Conservation (phyloP, 768 basidiomycete species). For the Trametes coccinea region DNA sequence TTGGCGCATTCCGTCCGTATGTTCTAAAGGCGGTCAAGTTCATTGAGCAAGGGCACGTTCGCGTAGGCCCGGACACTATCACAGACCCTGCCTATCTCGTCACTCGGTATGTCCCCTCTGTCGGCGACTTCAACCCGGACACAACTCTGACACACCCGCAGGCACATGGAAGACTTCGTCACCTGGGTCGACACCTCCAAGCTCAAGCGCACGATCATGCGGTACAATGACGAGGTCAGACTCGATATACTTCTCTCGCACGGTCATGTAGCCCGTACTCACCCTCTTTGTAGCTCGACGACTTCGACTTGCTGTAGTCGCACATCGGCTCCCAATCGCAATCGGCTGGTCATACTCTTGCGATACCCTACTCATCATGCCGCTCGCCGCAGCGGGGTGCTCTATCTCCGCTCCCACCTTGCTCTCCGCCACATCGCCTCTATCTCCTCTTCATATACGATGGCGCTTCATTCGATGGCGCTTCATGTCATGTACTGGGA, state of each 20-base stretch:
- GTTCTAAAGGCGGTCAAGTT: constrained; percentile 82
- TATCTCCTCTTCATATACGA: too few relatives aligned
- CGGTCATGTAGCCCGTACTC: not conserved
- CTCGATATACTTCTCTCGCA: not conserved
- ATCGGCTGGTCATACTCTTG: not conserved
- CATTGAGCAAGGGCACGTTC: constrained; percentile 97
- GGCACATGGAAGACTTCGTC: constrained; percentile 99
- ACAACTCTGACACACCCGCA: constrained; percentile 30
- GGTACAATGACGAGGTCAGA: constrained; percentile 92
- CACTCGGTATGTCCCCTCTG: constrained; percentile 57
- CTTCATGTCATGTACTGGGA: too few relatives aligned
- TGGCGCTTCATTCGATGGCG: too few relatives aligned
- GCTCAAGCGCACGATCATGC: constrained; percentile 92
- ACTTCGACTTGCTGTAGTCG: constrained; percentile 78
- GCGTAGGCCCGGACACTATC: constrained; percentile 93
- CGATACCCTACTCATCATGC: not conserved
- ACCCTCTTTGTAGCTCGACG: constrained; percentile 68
- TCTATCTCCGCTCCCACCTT: too few relatives aligned
- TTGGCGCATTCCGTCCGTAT: not conserved
- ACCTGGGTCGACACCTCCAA: constrained; percentile 99
- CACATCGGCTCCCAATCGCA: too few relatives aligned
- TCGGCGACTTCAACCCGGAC: not conserved
- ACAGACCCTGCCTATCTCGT: constrained; percentile 97
- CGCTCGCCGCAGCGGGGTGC: too few relatives aligned
- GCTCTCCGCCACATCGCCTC: too few relatives aligned